Conservation (phyloP, 2,329 filamentous ascomycete species). For the Trematosphaeria pertusa region DNA sequence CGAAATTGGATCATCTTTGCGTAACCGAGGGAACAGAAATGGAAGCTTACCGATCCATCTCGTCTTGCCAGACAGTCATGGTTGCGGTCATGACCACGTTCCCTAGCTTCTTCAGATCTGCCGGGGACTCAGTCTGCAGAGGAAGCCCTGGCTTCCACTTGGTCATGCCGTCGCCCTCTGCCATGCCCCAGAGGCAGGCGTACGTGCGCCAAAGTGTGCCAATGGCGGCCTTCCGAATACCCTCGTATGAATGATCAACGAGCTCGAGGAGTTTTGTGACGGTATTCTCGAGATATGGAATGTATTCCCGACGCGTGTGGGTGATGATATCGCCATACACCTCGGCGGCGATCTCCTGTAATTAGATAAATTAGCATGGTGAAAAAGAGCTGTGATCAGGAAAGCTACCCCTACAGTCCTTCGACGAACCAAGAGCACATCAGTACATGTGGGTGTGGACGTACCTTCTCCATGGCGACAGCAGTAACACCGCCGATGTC, state of each 20-base stretch:
- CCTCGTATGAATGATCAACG: conserved; percentile 88
- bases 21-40: conserved; percentile 17
- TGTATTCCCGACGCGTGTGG: conserved; percentile 78
- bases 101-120: conserved; percentile 82
- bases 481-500: conserved; percentile 85
- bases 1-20: conserved; percentile 81
- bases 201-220: conserved; percentile 93
- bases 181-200: conserved; percentile 86
- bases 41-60: conserved; percentile 82
- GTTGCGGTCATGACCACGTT: conserved; percentile 86
- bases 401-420: too few relatives aligned
- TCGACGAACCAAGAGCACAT: too few relatives aligned
- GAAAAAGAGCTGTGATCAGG: too few relatives aligned
- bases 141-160: conserved; percentile 93
- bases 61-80: conserved; percentile 84
- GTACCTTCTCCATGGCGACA: conserved; percentile 93
- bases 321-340: conserved; percentile 92
- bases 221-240: conserved; percentile 89
- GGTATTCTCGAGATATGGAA: conserved; percentile 88
- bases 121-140: conserved; percentile 77
- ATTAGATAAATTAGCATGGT: too few relatives aligned
- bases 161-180: conserved; percentile 75
- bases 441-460: too few relatives aligned
- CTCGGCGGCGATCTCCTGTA: conserved; percentile 94
- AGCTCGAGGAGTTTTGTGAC: conserved; percentile 82